A percentile compares a stretch with the other conserved stretches of the same genome.
phyloP scores from a whole-genome alignment of 345 rosid genomes.

The Pistacia integerrima region DNA sequence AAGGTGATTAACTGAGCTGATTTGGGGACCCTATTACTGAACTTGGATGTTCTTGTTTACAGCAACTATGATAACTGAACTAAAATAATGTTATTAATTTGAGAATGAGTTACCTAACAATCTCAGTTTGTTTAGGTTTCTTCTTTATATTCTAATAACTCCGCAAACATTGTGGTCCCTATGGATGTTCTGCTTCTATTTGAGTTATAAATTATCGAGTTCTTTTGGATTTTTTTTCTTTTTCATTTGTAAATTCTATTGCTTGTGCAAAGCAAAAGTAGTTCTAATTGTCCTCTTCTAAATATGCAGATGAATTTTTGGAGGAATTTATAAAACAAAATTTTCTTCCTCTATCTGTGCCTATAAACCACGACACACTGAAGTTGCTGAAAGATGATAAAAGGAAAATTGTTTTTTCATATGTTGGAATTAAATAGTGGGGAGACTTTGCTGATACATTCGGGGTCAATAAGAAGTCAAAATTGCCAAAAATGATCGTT shows the following conservation, averaged over 20 bases:
- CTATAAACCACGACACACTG: conserved; percentile 72
- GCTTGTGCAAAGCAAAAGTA: not conserved
- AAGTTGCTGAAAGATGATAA: conserved; percentile 78
- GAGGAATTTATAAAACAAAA: conserved; percentile 86
- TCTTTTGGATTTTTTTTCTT: not conserved
- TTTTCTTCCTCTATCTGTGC: conserved; percentile 76
- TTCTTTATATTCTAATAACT: not conserved
- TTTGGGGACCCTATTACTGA: not conserved
- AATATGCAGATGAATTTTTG: conserved; percentile 63
- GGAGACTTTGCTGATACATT: conserved; percentile 81
- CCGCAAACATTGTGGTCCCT: too few relatives aligned
- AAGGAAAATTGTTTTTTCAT: conserved; percentile 89
- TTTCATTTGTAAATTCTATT: not conserved
- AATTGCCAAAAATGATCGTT: conserved; percentile 78
- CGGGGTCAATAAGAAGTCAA: conserved; percentile 48
- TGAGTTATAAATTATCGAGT: not conserved
- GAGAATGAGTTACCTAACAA: not conserved
- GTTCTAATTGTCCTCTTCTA: conserved; percentile 13
- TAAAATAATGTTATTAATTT: too few relatives aligned
- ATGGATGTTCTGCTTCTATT: not conserved
- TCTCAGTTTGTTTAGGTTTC: not conserved
- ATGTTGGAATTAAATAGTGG: conserved; percentile 78
- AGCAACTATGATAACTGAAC: not conserved
- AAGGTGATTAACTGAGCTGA: not conserved
- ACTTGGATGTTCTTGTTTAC: not conserved